phyloP scores from a whole-genome alignment of 2,329 filamentous ascomycete genomes.

The Chaetomium sp. region DNA sequence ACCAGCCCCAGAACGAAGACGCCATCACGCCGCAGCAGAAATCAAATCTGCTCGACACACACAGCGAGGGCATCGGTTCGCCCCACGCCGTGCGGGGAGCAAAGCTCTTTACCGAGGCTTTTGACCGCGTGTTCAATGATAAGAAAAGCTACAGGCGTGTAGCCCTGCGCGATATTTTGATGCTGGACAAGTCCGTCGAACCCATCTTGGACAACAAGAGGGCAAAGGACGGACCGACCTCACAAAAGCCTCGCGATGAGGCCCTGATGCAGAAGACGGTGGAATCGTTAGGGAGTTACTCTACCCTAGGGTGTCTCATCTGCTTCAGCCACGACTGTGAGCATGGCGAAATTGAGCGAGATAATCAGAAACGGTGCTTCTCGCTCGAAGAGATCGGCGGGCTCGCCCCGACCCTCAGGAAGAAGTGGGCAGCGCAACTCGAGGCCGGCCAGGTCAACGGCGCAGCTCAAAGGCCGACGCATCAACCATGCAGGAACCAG shows the following conservation, averaged over 20 bases:
- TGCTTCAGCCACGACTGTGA: conserved; percentile 64
- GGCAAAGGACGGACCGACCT: conserved; percentile 44
- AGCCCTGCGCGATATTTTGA: conserved; percentile 54
- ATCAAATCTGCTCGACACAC: conserved; percentile 52
- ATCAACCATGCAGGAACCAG: conserved; percentile 43
- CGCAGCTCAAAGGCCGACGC: conserved; percentile 20
- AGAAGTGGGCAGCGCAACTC: conserved; percentile 39
- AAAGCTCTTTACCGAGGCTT: conserved; percentile 57
- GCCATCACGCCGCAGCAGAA: conserved; percentile 58
- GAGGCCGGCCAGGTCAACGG: conserved; percentile 20
- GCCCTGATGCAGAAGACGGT: conserved; percentile 47
- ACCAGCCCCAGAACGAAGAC: conserved; percentile 48
- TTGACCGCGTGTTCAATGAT: conserved; percentile 57
- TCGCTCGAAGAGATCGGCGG: conserved; percentile 51
- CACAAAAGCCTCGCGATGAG: conserved; percentile 43
- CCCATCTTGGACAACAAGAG: conserved; percentile 57
- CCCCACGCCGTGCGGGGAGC: conserved; percentile 49
- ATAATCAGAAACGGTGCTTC: conserved; percentile 56
- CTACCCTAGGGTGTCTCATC: conserved; percentile 59
- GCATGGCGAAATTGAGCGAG: conserved; percentile 59
- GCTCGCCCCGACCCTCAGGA: conserved; percentile 37
- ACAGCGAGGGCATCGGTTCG: conserved; percentile 47
- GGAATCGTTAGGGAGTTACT: conserved; percentile 56
- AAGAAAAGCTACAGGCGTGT: conserved; percentile 39
- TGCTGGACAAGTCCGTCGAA: conserved; percentile 57